These are phyloP conservation scores for Trichoderma atroviride DNA, from an alignment of 2,329 filamentous ascomycete genomes.

Conservation along the genomic window DNA sequence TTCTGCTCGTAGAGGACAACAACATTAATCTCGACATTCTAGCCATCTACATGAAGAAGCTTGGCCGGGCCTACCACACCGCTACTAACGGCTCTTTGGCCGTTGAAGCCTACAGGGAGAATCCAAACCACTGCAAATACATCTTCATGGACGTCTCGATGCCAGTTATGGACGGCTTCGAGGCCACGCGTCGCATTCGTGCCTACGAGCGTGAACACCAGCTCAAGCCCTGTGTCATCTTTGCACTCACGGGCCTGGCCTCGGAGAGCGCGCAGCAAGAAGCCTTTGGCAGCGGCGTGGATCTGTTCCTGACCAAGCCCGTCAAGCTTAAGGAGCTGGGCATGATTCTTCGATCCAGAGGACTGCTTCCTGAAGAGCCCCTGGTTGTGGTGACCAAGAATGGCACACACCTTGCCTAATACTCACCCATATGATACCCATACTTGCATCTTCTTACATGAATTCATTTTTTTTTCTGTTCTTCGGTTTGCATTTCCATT, in stretches of 20 bases:
- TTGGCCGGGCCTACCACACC: conserved; percentile 36
- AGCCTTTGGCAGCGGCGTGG: conserved; percentile 55
- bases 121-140: conserved; percentile 34
- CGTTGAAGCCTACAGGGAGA: conserved; percentile 35
- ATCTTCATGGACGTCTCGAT: conserved; percentile 57
- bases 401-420: not conserved
- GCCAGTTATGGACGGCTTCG: conserved; percentile 59
- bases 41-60: conserved; percentile 41
- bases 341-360: conserved; percentile 25
- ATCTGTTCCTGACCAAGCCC: conserved; percentile 59
- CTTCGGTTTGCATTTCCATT: not conserved
- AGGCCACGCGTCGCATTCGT: conserved; percentile 54
- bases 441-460: not conserved
- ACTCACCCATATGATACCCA: not conserved
- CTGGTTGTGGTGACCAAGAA: conserved; percentile 18
- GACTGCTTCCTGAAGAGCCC: conserved; percentile 15
- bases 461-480: not conserved
- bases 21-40: conserved; percentile 32
- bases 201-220: conserved; percentile 49
- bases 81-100: conserved; percentile 43
- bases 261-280: conserved; percentile 55
- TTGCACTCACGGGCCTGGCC: conserved; percentile 57
- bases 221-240: conserved; percentile 48
- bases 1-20: conserved; percentile 28
- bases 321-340: conserved; percentile 48